Evolutionary conservation across 805 yeast species (phyloP).

Genomic region (Metschnikowia bowlesiae): DNA sequence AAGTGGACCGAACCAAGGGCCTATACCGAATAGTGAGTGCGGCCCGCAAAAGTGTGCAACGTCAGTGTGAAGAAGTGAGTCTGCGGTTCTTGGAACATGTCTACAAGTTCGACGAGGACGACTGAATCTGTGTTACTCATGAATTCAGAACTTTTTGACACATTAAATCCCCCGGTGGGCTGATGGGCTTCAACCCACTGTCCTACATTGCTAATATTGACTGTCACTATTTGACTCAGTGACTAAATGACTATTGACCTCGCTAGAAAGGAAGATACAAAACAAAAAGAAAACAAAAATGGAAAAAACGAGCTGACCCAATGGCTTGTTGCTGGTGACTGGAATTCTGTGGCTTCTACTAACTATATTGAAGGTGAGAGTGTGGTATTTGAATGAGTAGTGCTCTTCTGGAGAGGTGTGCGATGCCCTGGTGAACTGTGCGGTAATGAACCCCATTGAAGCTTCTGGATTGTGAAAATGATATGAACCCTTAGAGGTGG

Average conservation of each 20-base stretch:
- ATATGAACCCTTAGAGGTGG: conserved; percentile 2
- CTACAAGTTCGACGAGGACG: neutral
- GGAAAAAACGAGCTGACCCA: neutral
- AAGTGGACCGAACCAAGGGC: neutral
- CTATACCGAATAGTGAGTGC: neutral
- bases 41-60: too few species aligned
- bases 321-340: neutral
- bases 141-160: neutral
- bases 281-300: neutral
- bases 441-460: neutral
- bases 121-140: neutral
- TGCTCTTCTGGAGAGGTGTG: neutral
- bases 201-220: neutral
- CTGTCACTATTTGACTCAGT: too few species aligned
- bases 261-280: neutral
- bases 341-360: neutral
- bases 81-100: neutral
- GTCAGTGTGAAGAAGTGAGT: neutral
- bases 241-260: neutral
- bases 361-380: neutral
- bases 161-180: too few species aligned
- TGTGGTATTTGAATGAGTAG: too few species aligned
- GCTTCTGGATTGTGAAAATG: neutral
- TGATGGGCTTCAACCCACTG: too few species aligned
- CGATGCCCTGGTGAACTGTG: neutral